Evolutionary conservation across 2,329 filamentous ascomycete genomes (phyloP), one percentile per base, ranked within the genome.

Genomic region (Monilinia fructicola): DNA sequence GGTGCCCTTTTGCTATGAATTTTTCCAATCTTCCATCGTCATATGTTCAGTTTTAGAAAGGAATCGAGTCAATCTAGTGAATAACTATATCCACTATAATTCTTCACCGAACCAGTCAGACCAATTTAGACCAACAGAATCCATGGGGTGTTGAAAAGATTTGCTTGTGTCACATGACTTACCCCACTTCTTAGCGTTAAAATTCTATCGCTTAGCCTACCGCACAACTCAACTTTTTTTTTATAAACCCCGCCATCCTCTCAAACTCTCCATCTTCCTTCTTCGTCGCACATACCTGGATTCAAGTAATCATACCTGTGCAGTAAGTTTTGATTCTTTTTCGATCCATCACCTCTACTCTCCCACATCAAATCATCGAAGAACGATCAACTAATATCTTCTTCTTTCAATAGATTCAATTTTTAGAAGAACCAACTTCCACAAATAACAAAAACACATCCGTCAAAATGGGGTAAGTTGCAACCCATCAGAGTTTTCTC

Each of bases 391-490:
- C 55, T 69, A 65, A 62, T 66, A 59, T 67, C 71, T 73, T 53
- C 73, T 69, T 54, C 48, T 66, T 23, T 63, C 53, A 11, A 65
- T 69, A 75, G 73, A 73, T 75, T 73, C 67, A 52, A 59, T 40
- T 65, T 65, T 52, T 50, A 71, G 69, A 64, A 73, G 65, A 58
- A 69, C 64, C 50, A 69, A 68, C 67, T 71, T 71, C 72, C 67
- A 71, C 66, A 73, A 70, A 72, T 67, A 67, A 67, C 66, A 67
- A 11, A 71, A 50, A 50, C 70, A 74, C 68, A 70, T 74, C 75
- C 73, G 74, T 72, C 67, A 76, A 70, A 70, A 77, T 77, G 75
- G 75, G 75, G 74, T 76, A 67, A 72, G 75, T 74, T 26, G 54
- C 10, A 46, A 55, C 38, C 54, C 62, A 67, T 70, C 69, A 63